Base-by-base conservation (phyloP, 352 stramenopile genomes). In the Phytophthora sojae region DNA sequence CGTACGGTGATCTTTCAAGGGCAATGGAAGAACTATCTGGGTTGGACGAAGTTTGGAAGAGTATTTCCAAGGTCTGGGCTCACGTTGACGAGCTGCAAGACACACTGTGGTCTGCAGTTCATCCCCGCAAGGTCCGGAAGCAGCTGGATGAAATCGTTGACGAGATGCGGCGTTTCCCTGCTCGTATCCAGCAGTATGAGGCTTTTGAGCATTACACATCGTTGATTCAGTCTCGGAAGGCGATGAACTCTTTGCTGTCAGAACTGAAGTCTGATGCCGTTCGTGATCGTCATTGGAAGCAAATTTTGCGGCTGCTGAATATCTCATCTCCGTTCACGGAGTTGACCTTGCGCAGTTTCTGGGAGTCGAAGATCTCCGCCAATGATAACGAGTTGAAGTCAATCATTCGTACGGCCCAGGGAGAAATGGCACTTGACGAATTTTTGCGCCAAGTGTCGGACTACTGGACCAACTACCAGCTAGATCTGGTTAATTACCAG, bases 391-490 rank as follows among this genome's bases (percentile, higher is more conserved):
- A 99, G 66, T 91, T 99, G 15, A 93, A 91, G 52, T 90, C 99
- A 60, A 97, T 99, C 61, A 97, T 99, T 57, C 95, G 95, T 37
- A 96, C 97, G 3, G 98, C 98, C 57, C 98, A 99, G 79, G 98
- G 98, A 47, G 98, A 99, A 89, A 99, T 99, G 94, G 98, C 98
- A 2, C 89, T 99, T 29, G 98, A 99, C 77, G 91, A 99, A 64
- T 99, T 99, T 73, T 81, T 99, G 29, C 85, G 84, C 12, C 95
- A 99, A 82, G 97, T 98, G 12, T 83, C 89, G 5, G 90, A 97
- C 35, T 91, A 93, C 63, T 98, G 95, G 95, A 89, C 78, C 3
- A 92, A 88, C 53, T 97, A 96, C 59, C 81, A 97, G 61, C 67
- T 98, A 45, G 94, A 98, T 54, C 71, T 98, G 47, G 92, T 96